A percentile compares a stretch with the other conserved stretches of the same genome.
These are phyloP conservation scores for Pseudognaphalium luteoalbum DNA, from an alignment of 129 eudicot species.

Conservation along the genomic window DNA sequence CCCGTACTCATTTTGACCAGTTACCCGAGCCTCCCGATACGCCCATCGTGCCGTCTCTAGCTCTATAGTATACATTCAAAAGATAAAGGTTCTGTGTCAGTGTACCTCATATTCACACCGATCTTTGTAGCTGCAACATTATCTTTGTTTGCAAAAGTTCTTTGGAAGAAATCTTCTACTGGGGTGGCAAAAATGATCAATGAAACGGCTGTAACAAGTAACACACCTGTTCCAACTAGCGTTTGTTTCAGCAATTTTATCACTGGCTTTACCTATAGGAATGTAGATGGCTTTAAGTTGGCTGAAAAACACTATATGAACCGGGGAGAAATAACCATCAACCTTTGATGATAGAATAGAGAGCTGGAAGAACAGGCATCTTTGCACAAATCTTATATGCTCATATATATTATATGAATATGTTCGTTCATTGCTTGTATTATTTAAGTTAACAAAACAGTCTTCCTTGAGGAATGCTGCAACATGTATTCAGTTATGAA, in stretches of 20 bases:
- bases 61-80: background rate
- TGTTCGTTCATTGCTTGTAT: background rate
- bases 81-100: background rate
- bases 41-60: background rate
- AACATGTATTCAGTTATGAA: background rate
- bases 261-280: slow-evolving; percentile 83
- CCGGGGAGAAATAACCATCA: background rate
- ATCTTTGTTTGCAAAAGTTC: slow-evolving; percentile 44
- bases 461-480: background rate
- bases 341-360: background rate
- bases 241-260: slow-evolving; percentile 96
- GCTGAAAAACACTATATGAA: background rate
- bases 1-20: background rate
- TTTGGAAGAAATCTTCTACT: slow-evolving; percentile 73
- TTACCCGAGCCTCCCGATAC: background rate
- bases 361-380: background rate
- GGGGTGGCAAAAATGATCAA: slow-evolving; percentile 88
- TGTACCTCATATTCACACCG: slow-evolving; percentile 60
- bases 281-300: background rate
- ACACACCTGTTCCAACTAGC: slow-evolving; percentile 85
- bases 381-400: background rate
- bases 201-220: slow-evolving; percentile 79
- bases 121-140: slow-evolving; percentile 45
- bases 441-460: background rate
- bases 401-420: background rate